Base-by-base conservation (phyloP, 805 yeast species). In the Lipomyces sp. region DNA sequence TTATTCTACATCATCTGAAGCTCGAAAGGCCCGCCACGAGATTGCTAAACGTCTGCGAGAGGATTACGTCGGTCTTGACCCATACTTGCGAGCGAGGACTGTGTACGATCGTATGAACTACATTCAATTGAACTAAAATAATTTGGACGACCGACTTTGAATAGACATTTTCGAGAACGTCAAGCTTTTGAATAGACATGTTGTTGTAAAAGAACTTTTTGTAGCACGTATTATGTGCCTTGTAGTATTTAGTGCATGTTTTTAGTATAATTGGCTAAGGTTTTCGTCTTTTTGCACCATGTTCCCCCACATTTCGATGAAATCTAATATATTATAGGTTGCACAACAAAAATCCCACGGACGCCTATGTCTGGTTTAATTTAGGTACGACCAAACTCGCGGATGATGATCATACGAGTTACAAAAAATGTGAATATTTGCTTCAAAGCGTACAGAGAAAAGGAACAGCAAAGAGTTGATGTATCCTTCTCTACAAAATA, bases 1-100 rank as follows among this genome's bases (percentile, higher is more conserved):
- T 68, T 61, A 67, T 62, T 79, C 90, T 29, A 80, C 84, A 2
- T 62, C 81, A 81, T 2, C 80, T 48, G 85, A 83, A 11, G 84
- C 86, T 62, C 79, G 80, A 13, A 73, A 77, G 60, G 82, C 83
- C 67, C 80, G 85, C 75, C 77, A 80, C 42, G 88, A 86, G 63
- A 51, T 66, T 15, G 69, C 64, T 8, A 51, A 53, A 54, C 88
- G 87, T 75, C 75, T 94, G 59, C 80, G 88, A 7, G 79, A 82
- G 35, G 90, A 90, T 75, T 93, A 89, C 78, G 82, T 85, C 75
- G 76, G 79, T 59, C 77, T 90, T 63, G 98, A 95, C 75, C 94
- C 95, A 1, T 92, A 89, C 71, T 77, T 92, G 59, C 87, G 99
- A 77, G 86, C 89, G 54, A 87, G 92, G 70, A 86, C 92, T 51